These are phyloP conservation scores for Pelagophyceae sp. DNA, from an alignment of 352 stramenopile species.

Conservation along the genomic window DNA sequence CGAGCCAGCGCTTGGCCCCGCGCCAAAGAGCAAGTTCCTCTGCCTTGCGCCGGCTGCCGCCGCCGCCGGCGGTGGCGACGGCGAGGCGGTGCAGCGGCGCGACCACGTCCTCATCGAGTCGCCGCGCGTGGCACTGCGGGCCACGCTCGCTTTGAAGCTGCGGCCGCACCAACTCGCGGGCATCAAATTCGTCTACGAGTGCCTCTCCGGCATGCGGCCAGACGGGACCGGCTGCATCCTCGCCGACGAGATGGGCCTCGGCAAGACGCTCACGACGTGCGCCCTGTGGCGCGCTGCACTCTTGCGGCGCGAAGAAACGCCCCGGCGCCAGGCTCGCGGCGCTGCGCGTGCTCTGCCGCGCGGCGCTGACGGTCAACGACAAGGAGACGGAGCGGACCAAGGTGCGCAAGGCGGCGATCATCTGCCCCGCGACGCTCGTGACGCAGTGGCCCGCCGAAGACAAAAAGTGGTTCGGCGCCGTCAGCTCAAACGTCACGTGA, in stretches of 20 bases:
- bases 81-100: neutral
- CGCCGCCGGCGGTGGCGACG: neutral
- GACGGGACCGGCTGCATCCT: conserved; percentile 39
- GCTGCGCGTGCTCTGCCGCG: neutral
- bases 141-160: conserved; percentile 29
- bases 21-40: no score
- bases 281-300: no score
- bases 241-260: conserved; percentile 50
- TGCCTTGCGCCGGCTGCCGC: no score
- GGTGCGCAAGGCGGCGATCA: conserved; percentile 18
- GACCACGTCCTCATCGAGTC: neutral
- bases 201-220: conserved; percentile 30
- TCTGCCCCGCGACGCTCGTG: conserved; percentile 49
- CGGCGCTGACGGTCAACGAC: neutral
- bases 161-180: conserved; percentile 75
- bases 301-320: no score
- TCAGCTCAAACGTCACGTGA: conserved; percentile 4
- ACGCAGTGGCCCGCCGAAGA: conserved; percentile 54
- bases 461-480: conserved; percentile 47
- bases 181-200: conserved; percentile 82
- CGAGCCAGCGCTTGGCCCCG: neutral
- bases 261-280: conserved; percentile 54
- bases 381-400: neutral
- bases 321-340: no score
- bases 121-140: neutral